Evolutionary conservation across 805 yeast genomes (phyloP).

Genomic region (Barnettozyma pratensis): DNA sequence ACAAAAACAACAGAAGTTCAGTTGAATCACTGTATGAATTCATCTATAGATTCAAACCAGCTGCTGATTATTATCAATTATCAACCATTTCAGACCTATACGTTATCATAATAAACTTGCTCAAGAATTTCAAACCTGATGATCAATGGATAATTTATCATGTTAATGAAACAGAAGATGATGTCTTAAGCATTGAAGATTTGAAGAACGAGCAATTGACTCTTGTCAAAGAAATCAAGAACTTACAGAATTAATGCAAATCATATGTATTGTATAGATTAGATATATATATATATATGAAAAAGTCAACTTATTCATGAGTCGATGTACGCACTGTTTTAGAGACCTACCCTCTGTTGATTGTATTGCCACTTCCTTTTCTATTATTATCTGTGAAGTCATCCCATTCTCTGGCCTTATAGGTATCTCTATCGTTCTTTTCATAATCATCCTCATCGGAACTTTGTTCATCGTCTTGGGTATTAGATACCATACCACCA

Average conservation of each 20-base stretch:
- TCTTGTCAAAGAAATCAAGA: conserved; percentile 3
- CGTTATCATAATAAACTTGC: conserved; percentile 33
- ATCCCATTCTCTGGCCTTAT: conserved; percentile 85
- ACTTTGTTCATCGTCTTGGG: conserved; percentile 29
- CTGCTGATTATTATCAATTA: conserved; percentile 5
- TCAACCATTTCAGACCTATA: conserved; percentile 31
- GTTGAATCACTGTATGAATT: conserved; percentile 38
- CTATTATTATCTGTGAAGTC: conserved; percentile 84
- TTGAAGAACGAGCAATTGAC: conserved; percentile 1
- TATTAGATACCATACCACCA: conserved; percentile 63
- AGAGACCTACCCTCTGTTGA: conserved; percentile 44
- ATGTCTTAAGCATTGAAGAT: conserved; percentile 15
- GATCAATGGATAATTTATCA: conserved; percentile 38
- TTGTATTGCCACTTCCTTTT: conserved; percentile 87
- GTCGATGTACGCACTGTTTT: too few species aligned
- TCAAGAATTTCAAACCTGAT: conserved; percentile 31
- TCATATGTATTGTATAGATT: not conserved
- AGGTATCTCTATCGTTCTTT: conserved; percentile 58
- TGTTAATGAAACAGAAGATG: conserved; percentile 16
- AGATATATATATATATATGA: too few species aligned
- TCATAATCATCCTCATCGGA: conserved; percentile 56
- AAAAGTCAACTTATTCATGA: too few species aligned
- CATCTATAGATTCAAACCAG: conserved; percentile 24
- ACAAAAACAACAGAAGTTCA: conserved; percentile 47
- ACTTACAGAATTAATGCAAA: not conserved